These are phyloP conservation scores for Diaporthe nobilis DNA, from an alignment of 2,329 filamentous ascomycete genomes.

Conservation along the genomic window DNA sequence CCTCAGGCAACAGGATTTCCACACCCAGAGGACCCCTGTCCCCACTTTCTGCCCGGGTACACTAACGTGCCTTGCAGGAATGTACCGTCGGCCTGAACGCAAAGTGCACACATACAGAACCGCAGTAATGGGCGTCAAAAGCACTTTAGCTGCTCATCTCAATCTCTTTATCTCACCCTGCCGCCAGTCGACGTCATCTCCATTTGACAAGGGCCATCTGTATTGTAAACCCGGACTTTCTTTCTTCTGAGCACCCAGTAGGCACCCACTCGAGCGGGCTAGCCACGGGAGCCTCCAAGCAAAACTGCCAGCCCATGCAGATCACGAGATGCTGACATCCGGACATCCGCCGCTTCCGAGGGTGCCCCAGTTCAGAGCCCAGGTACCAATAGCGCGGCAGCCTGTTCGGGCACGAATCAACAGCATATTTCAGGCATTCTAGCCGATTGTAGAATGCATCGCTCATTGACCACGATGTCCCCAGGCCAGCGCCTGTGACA, in stretches of 20 bases:
- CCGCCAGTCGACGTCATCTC: conserved; percentile 2
- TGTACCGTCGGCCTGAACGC: background rate
- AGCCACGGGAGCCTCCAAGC: background rate
- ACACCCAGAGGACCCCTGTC: background rate
- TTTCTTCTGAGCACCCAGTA: background rate
- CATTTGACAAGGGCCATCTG: background rate
- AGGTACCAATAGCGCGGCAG: background rate
- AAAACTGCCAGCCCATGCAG: conserved; percentile 11
- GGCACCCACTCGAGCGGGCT: background rate
- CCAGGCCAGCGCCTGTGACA: background rate
- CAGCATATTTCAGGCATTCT: background rate
- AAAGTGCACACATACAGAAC: background rate
- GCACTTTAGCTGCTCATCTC: background rate
- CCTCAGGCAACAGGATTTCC: background rate
- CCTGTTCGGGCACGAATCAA: background rate
- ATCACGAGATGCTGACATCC: conserved; percentile 18
- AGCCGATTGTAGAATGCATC: background rate
- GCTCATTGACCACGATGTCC: background rate
- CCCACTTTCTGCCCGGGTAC: background rate
- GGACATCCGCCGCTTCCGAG: conserved; percentile 4
- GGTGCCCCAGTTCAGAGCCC: background rate
- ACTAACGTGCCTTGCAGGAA: background rate
- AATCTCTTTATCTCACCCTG: background rate
- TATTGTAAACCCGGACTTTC: background rate
- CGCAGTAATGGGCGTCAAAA: background rate